Evolutionary conservation across 2,329 filamentous ascomycete species (phyloP).

Genomic region (Xylaria multiplex): DNA sequence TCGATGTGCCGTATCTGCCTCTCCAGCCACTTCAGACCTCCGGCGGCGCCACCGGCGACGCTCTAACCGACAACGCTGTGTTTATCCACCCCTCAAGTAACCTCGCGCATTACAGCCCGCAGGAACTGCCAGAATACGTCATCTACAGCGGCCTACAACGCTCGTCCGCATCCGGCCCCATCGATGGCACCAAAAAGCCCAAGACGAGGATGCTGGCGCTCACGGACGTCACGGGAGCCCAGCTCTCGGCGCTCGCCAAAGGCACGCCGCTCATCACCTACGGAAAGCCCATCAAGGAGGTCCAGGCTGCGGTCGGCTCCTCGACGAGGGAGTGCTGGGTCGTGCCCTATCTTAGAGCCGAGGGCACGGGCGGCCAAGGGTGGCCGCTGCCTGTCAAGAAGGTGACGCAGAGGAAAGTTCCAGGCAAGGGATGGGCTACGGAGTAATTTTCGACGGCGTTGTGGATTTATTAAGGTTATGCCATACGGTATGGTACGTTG

Average conservation of each 20-base stretch:
- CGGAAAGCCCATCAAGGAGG: conserved; percentile 91
- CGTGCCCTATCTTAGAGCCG: conserved; percentile 77
- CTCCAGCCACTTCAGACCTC: conserved; percentile 72
- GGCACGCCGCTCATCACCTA: conserved; percentile 86
- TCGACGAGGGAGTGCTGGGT: conserved; percentile 81
- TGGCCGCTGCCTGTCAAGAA: conserved; percentile 90
- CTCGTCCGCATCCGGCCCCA: conserved; percentile 56
- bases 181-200: conserved; percentile 58
- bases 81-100: conserved; percentile 89
- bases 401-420: conserved; percentile 80
- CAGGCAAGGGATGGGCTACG: conserved; percentile 78
- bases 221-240: conserved; percentile 78
- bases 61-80: conserved; percentile 70
- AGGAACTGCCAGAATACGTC: conserved; percentile 86
- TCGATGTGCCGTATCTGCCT: conserved; percentile 91
- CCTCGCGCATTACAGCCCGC: conserved; percentile 73
- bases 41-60: conserved; percentile 47
- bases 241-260: conserved; percentile 81
- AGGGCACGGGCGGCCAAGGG: conserved; percentile 72
- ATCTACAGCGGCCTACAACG: conserved; percentile 88
- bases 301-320: conserved; percentile 58
- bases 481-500: neutral
- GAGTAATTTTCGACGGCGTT: conserved; percentile 53
- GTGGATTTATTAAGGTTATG: neutral
- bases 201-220: conserved; percentile 90